Evolutionary conservation across 768 basidiomycete species (phyloP), one percentile per base, ranked within the genome.

Genomic region (Amanita thiersii): DNA sequence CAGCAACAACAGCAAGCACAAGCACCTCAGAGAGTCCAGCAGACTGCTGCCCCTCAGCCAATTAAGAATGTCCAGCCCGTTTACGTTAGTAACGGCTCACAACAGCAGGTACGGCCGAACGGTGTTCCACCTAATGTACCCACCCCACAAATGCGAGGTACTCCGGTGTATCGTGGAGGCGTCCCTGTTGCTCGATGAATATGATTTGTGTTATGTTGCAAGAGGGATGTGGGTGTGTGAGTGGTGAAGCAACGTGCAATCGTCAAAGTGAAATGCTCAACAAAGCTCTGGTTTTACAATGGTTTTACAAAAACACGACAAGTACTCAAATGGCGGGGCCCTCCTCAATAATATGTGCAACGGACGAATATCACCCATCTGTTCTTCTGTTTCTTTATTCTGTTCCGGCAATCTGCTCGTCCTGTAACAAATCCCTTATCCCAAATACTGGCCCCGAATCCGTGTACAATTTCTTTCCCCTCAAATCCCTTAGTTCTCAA

Each of bases 141-240:
- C 39, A 44, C 18, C 42, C 45, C 40, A 23, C 52, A 58, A 42
- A 49, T 47, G 15, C 49, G 54, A 31, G 61, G 53, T 6, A 59
- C 60, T 30, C 57, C 53, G 5, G 54, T 53, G 14, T 66, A 68
- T 40, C 65, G 69, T 38, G 63, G 64, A 6, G 60, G 63, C 40
- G 63, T 55, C 2, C 56, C 65, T 40, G 64, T 60, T 28, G 56
- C 51, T 26, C 57, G 66, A 50, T 66, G 60, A 69, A 33, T 30
- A 4, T 19, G 34, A 17, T 19, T 10, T 40, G 14, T 42, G 31
- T 26, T n/a, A n/a, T 28, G 26, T 7, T n/a, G 24, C 21, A 35
- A 23, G 19, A 24, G 38, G 38, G 18, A 39, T 23, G 24, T 39
- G 26, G 26, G 26, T 7, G 7, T 28, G 38, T 39, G 38, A 15